Conservation (phyloP, 306 rosid genomes). For the Vigna mungo region DNA sequence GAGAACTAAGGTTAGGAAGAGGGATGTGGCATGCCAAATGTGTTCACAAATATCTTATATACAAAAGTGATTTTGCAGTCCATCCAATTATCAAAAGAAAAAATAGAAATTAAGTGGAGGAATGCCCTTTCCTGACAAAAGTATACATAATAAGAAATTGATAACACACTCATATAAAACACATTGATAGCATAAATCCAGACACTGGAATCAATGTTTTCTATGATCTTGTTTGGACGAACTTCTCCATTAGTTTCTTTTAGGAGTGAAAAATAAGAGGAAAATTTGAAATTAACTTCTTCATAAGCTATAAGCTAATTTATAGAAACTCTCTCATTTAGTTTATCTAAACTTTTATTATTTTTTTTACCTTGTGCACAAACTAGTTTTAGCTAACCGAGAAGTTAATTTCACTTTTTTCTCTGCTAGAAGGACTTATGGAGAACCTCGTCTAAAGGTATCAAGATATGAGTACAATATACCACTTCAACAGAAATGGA, state of each 20-base stretch:
- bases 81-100: conserved; percentile 2
- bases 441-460: not conserved
- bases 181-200: not conserved
- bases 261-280: too few species aligned
- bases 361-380: too few species aligned
- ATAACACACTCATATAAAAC: not conserved
- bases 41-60: not conserved
- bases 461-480: not conserved
- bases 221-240: too few species aligned
- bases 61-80: not conserved
- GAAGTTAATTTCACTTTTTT: too few species aligned
- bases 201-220: not conserved
- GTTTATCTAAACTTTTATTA: too few species aligned
- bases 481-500: not conserved
- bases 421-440: too few species aligned
- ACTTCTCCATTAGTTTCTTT: too few species aligned
- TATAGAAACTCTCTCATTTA: too few species aligned
- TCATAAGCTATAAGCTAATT: too few species aligned
- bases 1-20: not conserved
- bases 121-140: not conserved
- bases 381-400: too few species aligned
- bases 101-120: not conserved
- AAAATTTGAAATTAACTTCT: too few species aligned
- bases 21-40: not conserved
- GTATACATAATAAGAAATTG: not conserved